Evolutionary conservation across 208 protist species (phyloP).

Genomic region (Leishmania arabica): DNA sequence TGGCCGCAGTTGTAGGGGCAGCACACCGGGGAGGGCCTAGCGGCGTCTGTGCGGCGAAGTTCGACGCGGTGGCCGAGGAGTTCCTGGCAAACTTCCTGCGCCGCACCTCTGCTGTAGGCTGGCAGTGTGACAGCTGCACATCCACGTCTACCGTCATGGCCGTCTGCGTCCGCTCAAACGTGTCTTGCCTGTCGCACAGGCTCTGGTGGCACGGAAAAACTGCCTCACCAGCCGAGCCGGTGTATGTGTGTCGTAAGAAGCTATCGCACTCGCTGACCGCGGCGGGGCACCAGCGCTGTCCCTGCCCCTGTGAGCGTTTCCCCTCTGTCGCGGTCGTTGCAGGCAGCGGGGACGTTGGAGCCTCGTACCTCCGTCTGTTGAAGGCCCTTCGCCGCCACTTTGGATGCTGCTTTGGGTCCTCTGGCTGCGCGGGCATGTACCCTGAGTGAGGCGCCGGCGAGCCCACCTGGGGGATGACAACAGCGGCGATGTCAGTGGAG

Average conservation of each 20-base stretch:
- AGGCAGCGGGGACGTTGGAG: not conserved
- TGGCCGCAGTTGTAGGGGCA: not conserved
- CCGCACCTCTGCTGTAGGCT: not conserved
- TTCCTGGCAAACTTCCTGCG: not conserved
- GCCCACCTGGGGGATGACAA: not conserved
- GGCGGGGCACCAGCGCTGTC: not conserved
- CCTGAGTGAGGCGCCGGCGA: not conserved
- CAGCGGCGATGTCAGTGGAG: not conserved
- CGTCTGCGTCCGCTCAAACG: conserved; percentile 23
- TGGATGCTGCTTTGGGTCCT: not conserved
- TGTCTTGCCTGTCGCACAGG: not conserved
- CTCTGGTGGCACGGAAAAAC: conserved; percentile 1
- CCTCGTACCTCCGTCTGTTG: not conserved
- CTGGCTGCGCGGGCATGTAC: not conserved
- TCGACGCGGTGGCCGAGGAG: not conserved
- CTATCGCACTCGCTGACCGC: conserved; percentile 2
- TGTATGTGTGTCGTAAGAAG: conserved; percentile 17
- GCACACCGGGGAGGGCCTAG: not conserved
- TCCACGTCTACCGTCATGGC: conserved; percentile 28
- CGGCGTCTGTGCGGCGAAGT: not conserved
- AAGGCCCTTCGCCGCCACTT: not conserved
- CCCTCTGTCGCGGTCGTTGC: not conserved
- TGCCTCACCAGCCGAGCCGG: conserved; percentile 9
- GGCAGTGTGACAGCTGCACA: conserved; percentile 4
- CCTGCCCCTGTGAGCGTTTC: not conserved